A percentile compares a stretch with the other conserved stretches of the same genome.
Evolutionary conservation across 495 filamentous ascomycete species (phyloP).

Genomic region (Podospora didyma): DNA sequence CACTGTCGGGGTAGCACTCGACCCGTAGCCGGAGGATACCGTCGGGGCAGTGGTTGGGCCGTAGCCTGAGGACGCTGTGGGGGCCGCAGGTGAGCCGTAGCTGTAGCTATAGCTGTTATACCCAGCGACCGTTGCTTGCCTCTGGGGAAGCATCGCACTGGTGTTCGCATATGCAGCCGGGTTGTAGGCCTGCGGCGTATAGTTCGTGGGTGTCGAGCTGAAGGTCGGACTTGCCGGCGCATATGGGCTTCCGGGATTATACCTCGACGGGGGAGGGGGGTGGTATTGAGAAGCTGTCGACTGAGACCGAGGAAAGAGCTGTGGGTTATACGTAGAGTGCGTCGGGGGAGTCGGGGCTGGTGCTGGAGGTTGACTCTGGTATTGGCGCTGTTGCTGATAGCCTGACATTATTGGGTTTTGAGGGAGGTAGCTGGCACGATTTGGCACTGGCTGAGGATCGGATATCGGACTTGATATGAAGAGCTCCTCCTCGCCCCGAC

Average conservation of each 20-base stretch:
- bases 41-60: constrained; percentile 22
- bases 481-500: constrained; percentile 43
- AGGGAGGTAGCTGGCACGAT: constrained; percentile 39
- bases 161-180: constrained; percentile 46
- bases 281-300: constrained; percentile 47
- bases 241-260: constrained; percentile 4
- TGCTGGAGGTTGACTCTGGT: constrained; percentile 14
- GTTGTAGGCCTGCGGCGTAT: constrained; percentile 44
- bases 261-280: constrained; percentile 34
- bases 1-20: constrained; percentile 20
- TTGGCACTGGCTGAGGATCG: constrained; percentile 28
- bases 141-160: constrained; percentile 32
- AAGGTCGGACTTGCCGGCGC: constrained; percentile 30
- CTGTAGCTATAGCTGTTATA: constrained; percentile 39
- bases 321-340: constrained; percentile 74
- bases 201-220: constrained; percentile 27
- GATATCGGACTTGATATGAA: constrained; percentile 40
- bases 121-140: constrained; percentile 40
- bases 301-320: constrained; percentile 67
- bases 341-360: constrained; percentile 41
- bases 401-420: constrained; percentile 50
- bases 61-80: constrained; percentile 31
- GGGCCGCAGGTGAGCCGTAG: constrained; percentile 33
- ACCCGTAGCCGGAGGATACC: constrained; percentile 17
- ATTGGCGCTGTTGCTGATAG: constrained; percentile 59